phyloP scores from a whole-genome alignment of 352 stramenopile species.

The Globisporangium uncinulatum region DNA sequence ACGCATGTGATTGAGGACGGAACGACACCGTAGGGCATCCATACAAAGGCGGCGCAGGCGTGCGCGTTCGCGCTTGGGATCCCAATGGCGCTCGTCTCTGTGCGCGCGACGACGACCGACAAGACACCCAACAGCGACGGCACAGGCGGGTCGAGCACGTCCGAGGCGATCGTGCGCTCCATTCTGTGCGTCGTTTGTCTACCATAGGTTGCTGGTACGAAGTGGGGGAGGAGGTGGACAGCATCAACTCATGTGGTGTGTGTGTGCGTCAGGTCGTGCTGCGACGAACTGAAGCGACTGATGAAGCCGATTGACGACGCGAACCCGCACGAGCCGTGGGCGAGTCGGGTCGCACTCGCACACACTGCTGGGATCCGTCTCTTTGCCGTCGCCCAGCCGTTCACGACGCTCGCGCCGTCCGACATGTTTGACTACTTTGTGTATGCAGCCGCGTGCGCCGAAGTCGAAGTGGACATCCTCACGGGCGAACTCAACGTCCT shows the following conservation, averaged over 20 bases:
- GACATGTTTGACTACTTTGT: slow-evolving; percentile 96
- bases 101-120: slow-evolving; percentile 45
- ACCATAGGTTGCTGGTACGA: not conserved
- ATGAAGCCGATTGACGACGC: slow-evolving; percentile 24
- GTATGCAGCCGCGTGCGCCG: slow-evolving; percentile 87
- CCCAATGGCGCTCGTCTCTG: slow-evolving; percentile 28
- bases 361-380: slow-evolving; percentile 91
- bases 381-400: slow-evolving; percentile 89
- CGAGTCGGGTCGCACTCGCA: slow-evolving; percentile 75
- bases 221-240: too few species aligned
- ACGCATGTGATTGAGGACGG: not conserved
- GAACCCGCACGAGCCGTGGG: slow-evolving; percentile 20
- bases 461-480: slow-evolving; percentile 95
- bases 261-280: slow-evolving; percentile 26
- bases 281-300: slow-evolving; percentile 29
- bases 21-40: slow-evolving; percentile 31
- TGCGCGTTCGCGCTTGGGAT: slow-evolving; percentile 43
- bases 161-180: slow-evolving; percentile 37
- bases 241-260: too few species aligned
- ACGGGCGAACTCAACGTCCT: slow-evolving; percentile 90
- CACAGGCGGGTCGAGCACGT: slow-evolving; percentile 51
- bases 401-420: slow-evolving; percentile 83
- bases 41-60: slow-evolving; percentile 57
- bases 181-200: slow-evolving; percentile 20
- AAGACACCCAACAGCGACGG: slow-evolving; percentile 35